These are phyloP conservation scores for Decorospora gaudefroyi DNA, from an alignment of 2,329 filamentous ascomycete genomes.

Conservation along the genomic window DNA sequence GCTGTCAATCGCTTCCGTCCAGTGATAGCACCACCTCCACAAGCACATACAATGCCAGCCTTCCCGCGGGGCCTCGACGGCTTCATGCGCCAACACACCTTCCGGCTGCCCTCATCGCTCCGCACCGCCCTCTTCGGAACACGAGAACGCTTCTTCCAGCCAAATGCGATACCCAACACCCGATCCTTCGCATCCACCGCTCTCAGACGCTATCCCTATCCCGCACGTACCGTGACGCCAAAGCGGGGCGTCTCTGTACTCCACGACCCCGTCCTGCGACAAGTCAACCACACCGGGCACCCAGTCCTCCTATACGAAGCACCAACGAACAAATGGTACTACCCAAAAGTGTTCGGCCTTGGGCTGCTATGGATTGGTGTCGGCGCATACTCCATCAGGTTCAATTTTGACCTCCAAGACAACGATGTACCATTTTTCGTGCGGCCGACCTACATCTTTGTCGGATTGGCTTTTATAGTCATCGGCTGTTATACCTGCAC, in stretches of 20 bases:
- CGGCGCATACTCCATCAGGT: conserved; percentile 39
- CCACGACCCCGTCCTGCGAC: conserved; percentile 42
- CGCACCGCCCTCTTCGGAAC: conserved; percentile 37
- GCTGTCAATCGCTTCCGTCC: neutral
- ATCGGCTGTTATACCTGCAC: conserved; percentile 42
- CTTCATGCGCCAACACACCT: conserved; percentile 32
- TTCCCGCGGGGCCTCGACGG: conserved; percentile 38
- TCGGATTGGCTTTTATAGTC: conserved; percentile 33
- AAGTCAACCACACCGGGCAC: conserved; percentile 35
- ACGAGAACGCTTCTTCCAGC: conserved; percentile 30
- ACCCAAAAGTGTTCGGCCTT: conserved; percentile 35
- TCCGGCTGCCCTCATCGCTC: conserved; percentile 43
- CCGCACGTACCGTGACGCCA: conserved; percentile 8
- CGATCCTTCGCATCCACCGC: conserved; percentile 35
- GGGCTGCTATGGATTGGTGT: conserved; percentile 33
- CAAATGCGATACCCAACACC: conserved; percentile 14
- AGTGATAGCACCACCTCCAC: neutral
- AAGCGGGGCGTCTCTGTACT: conserved; percentile 24
- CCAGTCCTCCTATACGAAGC: conserved; percentile 44
- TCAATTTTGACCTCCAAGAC: conserved; percentile 39
- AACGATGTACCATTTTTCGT: conserved; percentile 41
- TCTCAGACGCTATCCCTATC: conserved; percentile 31
- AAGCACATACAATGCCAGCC: conserved; percentile 36
- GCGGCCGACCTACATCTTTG: conserved; percentile 40
- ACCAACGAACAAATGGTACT: conserved; percentile 34